Base-by-base conservation (phyloP, 345 rosid genomes). In the Citropsis articulata region DNA sequence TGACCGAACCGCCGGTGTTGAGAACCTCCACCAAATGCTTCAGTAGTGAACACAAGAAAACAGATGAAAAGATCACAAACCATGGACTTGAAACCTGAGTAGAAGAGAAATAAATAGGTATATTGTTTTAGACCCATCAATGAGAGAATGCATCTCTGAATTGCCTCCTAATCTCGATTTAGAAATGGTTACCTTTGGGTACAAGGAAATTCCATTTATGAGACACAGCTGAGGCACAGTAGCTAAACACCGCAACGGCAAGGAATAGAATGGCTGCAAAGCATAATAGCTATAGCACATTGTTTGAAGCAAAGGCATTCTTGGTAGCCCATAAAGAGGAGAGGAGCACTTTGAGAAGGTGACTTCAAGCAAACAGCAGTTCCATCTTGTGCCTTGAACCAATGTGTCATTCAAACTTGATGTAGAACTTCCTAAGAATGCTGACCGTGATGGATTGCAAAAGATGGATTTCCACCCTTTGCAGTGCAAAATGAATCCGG, bases 371-470 rank as follows among this genome's bases (percentile, higher is more conserved):
- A 79, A n/a, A 28, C 83, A 83, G 19, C 48, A 78, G n/a, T 36
- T 55, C 87, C 87, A 81, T 79, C 84, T 78, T 38, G 77, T 76
- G 25, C 64, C 69, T 65, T 84, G 87, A 56, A 76, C 55, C 69
- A 81, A 30, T n/a, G 72, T 5, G 61, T 84, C 87, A 42, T 67
- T 67, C 75, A 84, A 73, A 53, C 63, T 81, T 67, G 82, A 73
- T 21, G 84, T 67, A 19, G 79, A 61, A 24, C 4, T 67, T 24
- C 84, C 87, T 24, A 76, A 42, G 55, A 84, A 84, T 42, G 83
- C 77, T 30, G 84, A 80, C 60, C 53, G 59, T 21, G 76, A 33
- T 62, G 87, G 87, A 38, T 70, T 56, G 9, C 80, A 73, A 7
- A 62, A 55, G 12, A 81, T 35, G 2, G 87, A 84, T 38, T 31